Conservation (phyloP, 2,329 filamentous ascomycete genomes). For the Penicillium sp. region DNA sequence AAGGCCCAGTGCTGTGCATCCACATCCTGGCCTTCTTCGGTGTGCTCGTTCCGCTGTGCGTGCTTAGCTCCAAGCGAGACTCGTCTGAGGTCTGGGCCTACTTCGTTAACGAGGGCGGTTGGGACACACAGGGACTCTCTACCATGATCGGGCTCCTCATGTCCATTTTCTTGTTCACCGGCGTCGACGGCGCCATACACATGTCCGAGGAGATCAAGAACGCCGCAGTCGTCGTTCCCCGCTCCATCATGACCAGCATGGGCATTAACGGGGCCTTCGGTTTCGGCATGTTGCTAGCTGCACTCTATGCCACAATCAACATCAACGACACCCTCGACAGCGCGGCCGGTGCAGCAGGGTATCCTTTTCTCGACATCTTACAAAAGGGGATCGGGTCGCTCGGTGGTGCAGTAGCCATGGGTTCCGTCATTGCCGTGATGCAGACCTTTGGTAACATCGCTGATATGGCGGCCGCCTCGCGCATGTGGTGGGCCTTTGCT, state of each 20-base stretch:
- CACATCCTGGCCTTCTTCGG: slow-evolving; percentile 53
- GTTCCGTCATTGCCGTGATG: slow-evolving; percentile 28
- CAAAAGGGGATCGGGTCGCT: slow-evolving; percentile 40
- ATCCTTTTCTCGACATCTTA: slow-evolving; percentile 41
- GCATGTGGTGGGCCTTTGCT: slow-evolving; percentile 32
- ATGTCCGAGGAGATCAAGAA: slow-evolving; percentile 39
- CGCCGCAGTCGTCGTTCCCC: slow-evolving; percentile 31
- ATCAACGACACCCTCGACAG: slow-evolving; percentile 30
- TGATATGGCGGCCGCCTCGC: slow-evolving; percentile 29
- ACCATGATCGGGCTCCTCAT: slow-evolving; percentile 16
- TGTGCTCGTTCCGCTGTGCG: slow-evolving; percentile 31
- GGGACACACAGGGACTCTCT: slow-evolving; percentile 22
- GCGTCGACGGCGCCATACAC: background rate
- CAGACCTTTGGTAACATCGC: slow-evolving; percentile 26
- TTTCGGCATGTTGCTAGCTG: slow-evolving; percentile 31
- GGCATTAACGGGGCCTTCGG: slow-evolving; percentile 33
- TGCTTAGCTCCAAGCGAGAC: background rate
- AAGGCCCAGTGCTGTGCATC: slow-evolving; percentile 47
- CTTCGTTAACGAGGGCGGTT: slow-evolving; percentile 10
- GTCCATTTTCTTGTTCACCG: slow-evolving; percentile 14
- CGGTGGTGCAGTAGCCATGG: slow-evolving; percentile 26
- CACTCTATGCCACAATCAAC: slow-evolving; percentile 33
- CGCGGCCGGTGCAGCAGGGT: slow-evolving; percentile 29
- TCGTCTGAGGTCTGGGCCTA: slow-evolving; percentile 19
- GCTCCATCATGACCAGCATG: slow-evolving; percentile 31